Base-by-base conservation (phyloP, 164 flowering plant genomes). In the Tetracentron sinense region DNA sequence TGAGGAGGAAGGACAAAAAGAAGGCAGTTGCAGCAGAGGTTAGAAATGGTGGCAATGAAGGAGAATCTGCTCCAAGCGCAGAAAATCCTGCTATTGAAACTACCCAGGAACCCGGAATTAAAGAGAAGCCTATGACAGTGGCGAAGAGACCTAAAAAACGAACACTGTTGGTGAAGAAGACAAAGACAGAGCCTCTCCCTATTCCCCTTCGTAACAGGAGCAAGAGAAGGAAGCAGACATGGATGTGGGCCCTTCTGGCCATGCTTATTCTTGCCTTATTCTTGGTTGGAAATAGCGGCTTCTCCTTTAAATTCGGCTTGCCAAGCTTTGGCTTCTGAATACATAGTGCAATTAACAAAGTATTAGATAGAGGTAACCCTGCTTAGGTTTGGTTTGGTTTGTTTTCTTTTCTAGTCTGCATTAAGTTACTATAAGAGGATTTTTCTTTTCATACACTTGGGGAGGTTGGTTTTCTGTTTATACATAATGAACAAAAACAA, bases 201-300 rank as follows among this genome's bases (percentile, higher is more conserved):
- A 69, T 74, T 29, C 84, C 93, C 30, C 83, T 88, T 54, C 84
- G 96, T 16, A 85, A 83, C 74, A 73, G 85, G 66, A 63, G 83
- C 61, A 86, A 71, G 79, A 86, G 85, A 73, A 79, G 73, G 59
- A 72, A 77, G 76, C 85, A 77, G 67, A 70, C 78, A 58, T 91
- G 88, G 88, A 80, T 86, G 86, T 88, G 87, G 89, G 74, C 68
- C 33, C 66, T 75, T 21, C 51, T 81, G 2, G 64, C 60, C 35
- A 12, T 79, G 61, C 46, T 76, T 57, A 68, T 75, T 26, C 30
- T 82, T 60, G 75, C 71, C 29, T 64, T 88, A 44, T 78, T 82
- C 73, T 74, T n/a, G n/a, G 49, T 77, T 58, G 85, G 81, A 4
- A 78, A 80, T 57, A 48, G 61, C 62, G 60, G 70, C 53, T 69